Evolutionary conservation across 257 asterid genomes (phyloP).

Genomic region (Solanum ossicruentum): DNA sequence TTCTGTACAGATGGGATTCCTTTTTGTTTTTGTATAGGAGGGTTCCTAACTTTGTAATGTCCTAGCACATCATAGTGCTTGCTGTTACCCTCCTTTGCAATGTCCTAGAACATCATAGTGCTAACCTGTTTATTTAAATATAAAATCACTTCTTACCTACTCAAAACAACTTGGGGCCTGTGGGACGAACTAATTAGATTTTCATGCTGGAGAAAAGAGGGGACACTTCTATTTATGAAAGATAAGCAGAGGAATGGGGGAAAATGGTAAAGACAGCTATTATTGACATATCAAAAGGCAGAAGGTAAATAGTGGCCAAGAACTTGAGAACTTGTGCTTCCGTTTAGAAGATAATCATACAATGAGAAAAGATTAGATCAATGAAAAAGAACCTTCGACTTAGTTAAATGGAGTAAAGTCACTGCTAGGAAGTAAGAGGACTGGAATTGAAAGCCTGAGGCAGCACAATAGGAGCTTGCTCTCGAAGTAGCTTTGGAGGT

Average conservation of each 20-base stretch:
- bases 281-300: background rate
- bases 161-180: background rate
- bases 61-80: background rate
- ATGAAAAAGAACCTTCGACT: background rate
- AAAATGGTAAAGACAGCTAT: background rate
- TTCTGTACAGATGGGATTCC: background rate
- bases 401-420: background rate
- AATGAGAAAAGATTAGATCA: background rate
- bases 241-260: background rate
- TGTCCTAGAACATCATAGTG: no score
- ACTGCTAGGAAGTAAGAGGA: background rate
- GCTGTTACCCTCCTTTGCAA: background rate
- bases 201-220: background rate
- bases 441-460: background rate
- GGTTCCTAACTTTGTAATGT: background rate
- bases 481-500: background rate
- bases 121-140: background rate
- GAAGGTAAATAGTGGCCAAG: background rate
- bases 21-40: background rate
- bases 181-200: background rate
- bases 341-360: background rate
- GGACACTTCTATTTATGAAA: background rate
- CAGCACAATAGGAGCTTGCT: background rate
- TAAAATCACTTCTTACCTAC: background rate
- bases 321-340: background rate